Conservation (phyloP, 257 asterid genomes). For the Galeopsis tetrahit region DNA sequence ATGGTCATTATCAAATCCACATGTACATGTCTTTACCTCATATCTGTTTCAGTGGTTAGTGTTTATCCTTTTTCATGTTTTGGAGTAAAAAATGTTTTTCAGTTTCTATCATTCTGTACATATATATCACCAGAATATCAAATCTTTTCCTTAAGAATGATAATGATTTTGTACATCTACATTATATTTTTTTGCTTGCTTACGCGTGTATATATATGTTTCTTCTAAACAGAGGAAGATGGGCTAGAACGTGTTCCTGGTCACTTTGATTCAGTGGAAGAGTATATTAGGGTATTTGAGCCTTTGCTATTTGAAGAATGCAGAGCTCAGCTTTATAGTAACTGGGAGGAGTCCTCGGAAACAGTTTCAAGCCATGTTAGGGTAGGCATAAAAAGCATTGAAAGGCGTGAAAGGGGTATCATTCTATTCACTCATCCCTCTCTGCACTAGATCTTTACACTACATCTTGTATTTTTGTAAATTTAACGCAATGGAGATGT, state of each 20-base stretch:
- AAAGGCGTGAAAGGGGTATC: conserved; percentile 91
- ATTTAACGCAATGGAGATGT: conserved; percentile 16
- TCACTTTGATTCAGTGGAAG: conserved; percentile 86
- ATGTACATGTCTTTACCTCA: background rate
- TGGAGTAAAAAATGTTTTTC: conserved; percentile 4
- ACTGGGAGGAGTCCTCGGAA: conserved; percentile 88
- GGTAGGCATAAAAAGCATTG: conserved; percentile 72
- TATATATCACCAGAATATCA: background rate
- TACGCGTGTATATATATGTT: conserved; percentile 12
- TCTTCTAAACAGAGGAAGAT: conserved; percentile 66
- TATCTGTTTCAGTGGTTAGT: background rate
- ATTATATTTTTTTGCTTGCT: conserved; percentile 18
- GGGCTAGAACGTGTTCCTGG: conserved; percentile 89
- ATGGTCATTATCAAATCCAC: background rate
- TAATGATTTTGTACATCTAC: background rate
- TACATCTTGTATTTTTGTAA: conserved; percentile 9
- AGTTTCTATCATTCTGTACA: background rate
- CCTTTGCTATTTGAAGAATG: conserved; percentile 98
- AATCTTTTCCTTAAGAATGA: background rate
- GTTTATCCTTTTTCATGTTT: background rate
- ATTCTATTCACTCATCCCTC: conserved; percentile 22
- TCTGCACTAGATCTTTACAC: conserved; percentile 17
- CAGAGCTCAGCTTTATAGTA: conserved; percentile 85
- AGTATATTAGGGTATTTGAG: conserved; percentile 86
- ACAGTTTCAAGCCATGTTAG: conserved; percentile 65